phyloP scores from a whole-genome alignment of 1,139 yeast species.

The Lodderomyces metapsilosis region DNA sequence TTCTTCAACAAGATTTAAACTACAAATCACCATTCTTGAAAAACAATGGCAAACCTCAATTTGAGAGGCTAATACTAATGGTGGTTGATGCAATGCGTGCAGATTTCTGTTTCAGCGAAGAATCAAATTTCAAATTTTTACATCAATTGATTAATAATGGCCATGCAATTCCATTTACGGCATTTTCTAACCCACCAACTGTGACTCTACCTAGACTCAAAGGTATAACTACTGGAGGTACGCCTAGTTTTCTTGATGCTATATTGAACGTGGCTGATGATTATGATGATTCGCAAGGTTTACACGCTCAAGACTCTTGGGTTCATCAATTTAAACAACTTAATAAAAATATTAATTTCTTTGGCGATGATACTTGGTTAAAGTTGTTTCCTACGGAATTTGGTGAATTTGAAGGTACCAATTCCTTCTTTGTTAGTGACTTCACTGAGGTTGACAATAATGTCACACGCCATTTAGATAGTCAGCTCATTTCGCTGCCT shows the following conservation, averaged over 20 bases:
- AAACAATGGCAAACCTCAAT: slow-evolving; percentile 40
- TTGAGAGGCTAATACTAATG: slow-evolving; percentile 70
- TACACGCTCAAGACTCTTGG: slow-evolving; percentile 86
- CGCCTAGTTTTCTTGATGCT: slow-evolving; percentile 81
- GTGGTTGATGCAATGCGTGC: slow-evolving; percentile 92
- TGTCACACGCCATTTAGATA: slow-evolving; percentile 81
- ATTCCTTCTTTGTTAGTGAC: slow-evolving; percentile 91
- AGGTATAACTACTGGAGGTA: slow-evolving; percentile 79
- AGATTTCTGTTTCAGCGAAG: slow-evolving; percentile 73
- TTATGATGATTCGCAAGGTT: slow-evolving; percentile 69
- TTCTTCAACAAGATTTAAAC: slow-evolving; percentile 15
- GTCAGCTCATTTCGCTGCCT: slow-evolving; percentile 47
- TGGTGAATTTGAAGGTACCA: slow-evolving; percentile 75
- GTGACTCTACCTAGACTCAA: slow-evolving; percentile 78
- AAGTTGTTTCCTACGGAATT: slow-evolving; percentile 77
- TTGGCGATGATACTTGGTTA: slow-evolving; percentile 97
- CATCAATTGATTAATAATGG: slow-evolving; percentile 69
- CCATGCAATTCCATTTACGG: slow-evolving; percentile 82
- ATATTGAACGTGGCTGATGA: slow-evolving; percentile 92
- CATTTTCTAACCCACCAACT: slow-evolving; percentile 84
- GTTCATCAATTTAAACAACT: slow-evolving; percentile 56
- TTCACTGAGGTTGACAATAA: slow-evolving; percentile 91
- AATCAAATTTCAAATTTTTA: slow-evolving; percentile 56
- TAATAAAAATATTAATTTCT: slow-evolving; percentile 64
- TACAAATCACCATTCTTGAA: slow-evolving; percentile 18